Evolutionary conservation across 2,329 filamentous ascomycete species (phyloP), one percentile per base, ranked within the genome.

Genomic region (Monosporascus ibericus): DNA sequence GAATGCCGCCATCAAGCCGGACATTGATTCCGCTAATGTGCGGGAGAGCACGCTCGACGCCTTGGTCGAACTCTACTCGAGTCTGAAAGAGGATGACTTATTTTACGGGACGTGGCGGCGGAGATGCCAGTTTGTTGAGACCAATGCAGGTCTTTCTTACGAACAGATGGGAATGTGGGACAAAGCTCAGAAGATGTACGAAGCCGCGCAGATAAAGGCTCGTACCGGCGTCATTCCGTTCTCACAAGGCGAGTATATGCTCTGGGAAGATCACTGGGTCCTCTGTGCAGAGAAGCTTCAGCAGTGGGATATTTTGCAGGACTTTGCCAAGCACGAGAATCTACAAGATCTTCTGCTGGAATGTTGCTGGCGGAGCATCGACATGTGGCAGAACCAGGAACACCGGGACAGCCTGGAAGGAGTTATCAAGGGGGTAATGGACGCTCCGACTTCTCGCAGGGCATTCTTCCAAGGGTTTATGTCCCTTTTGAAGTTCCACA

Each of bases 111-210:
- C 92, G 0, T 99, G 94, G 94, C 85, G 94, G 54, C 85, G 94
- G 52, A 86, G 94, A 46, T 96, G 92, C 68, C 90, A 96, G 60
- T 99, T 96, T 65, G 88, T 99, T 6, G 95, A 99, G 75, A 97
- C 92, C 8, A 99, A 99, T 66, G 90, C 94, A 15, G 94, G 92
- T 1, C 76, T 99, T 7, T 99, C 94, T 0, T 99, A 96, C 62
- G 95, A 99, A 72, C 95, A 99, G 68, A 95, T 95, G 63, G 94
- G 94, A 47, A 95, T 97, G 82, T 99, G 94, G 95, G 94, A 99
- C 64, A 97, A 97, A 72, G 92, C 95, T 1, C 95, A 99, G 72
- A 88, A 89, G 65, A 87, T 96, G 75, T 99, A 97, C 69, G 94
- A 99, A 70, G 87, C 87, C 52, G 94, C 95, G 0, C 95, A 99